These are phyloP conservation scores for Pseudopyricularia javanii DNA, from an alignment of 2,329 filamentous ascomycete genomes.

Conservation along the genomic window DNA sequence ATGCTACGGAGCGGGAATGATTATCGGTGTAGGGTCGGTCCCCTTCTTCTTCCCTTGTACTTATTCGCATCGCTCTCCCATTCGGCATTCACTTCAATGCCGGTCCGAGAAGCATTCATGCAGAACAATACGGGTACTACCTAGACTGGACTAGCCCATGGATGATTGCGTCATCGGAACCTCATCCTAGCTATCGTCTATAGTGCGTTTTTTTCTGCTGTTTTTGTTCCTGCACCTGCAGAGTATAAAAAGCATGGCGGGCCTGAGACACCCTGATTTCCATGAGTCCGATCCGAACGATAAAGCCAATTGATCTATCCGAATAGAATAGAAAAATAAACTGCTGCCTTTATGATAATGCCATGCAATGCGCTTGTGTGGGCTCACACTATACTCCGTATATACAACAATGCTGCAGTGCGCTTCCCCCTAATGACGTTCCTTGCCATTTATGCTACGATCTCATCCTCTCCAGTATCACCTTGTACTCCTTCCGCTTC, in stretches of 20 bases:
- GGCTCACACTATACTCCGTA: too few species aligned
- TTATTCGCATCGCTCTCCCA: background rate
- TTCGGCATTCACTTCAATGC: background rate
- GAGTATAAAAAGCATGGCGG: too few species aligned
- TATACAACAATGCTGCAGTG: too few species aligned
- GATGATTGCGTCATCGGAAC: background rate
- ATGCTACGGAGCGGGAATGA: background rate
- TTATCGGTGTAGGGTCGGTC: background rate
- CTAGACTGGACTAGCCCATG: background rate
- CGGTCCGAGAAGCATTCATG: background rate
- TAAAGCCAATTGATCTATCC: too few species aligned
- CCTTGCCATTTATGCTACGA: constrained; percentile 12
- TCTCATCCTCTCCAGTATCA: constrained; percentile 58
- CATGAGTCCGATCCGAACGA: too few species aligned
- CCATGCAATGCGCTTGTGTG: too few species aligned
- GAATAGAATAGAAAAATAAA: too few species aligned
- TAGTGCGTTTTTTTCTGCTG: background rate
- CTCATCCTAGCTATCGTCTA: too few species aligned
- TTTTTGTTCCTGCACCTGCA: background rate
- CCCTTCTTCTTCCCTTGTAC: background rate
- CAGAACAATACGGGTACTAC: background rate
- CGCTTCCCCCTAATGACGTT: too few species aligned
- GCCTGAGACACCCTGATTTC: too few species aligned
- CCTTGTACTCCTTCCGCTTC: constrained; percentile 78
- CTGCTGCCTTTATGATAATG: too few species aligned